These are phyloP conservation scores for Cercospora janseana DNA, from an alignment of 2,329 filamentous ascomycete genomes.

Conservation along the genomic window DNA sequence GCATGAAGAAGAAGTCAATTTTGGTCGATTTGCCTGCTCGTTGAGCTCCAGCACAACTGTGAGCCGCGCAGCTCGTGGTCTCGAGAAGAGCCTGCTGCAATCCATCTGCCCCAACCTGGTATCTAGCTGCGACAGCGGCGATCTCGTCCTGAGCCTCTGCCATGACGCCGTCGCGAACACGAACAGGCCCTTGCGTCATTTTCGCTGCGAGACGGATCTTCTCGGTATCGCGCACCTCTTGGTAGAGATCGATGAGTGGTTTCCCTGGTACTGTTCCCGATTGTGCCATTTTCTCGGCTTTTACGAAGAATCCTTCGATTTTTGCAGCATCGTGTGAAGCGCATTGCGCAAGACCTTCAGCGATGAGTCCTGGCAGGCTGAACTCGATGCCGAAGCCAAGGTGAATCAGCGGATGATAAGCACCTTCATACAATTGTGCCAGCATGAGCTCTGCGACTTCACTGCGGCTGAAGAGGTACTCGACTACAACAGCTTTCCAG, in stretches of 20 bases:
- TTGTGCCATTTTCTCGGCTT: constrained; percentile 49
- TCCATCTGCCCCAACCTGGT: constrained; percentile 10
- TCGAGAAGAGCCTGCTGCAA: constrained; percentile 6
- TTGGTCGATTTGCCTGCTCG: constrained; percentile 15
- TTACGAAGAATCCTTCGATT: constrained; percentile 54
- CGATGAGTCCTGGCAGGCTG: constrained; percentile 72
- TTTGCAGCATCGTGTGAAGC: constrained; percentile 60
- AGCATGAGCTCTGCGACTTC: constrained; percentile 66
- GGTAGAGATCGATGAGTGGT: constrained; percentile 59
- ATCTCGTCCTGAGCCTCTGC: constrained; percentile 14
- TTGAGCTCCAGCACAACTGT: constrained; percentile 19
- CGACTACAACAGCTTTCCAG: constrained; percentile 59
- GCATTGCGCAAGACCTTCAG: constrained; percentile 72
- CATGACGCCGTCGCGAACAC: constrained; percentile 11
- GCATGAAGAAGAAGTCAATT: constrained; percentile 37
- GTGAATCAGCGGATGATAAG: constrained; percentile 78
- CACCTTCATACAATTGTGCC: constrained; percentile 63
- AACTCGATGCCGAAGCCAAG: constrained; percentile 81
- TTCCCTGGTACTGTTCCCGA: constrained; percentile 25
- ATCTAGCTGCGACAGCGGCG: constrained; percentile 9
- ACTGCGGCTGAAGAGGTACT: constrained; percentile 66
- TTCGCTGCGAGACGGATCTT: constrained; percentile 52
- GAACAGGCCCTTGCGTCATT: constrained; percentile 2
- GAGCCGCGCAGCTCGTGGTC: constrained; percentile 17
- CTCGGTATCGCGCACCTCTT: constrained; percentile 55